Conservation (phyloP, 306 rosid species). For the Fragaria iinumae region DNA sequence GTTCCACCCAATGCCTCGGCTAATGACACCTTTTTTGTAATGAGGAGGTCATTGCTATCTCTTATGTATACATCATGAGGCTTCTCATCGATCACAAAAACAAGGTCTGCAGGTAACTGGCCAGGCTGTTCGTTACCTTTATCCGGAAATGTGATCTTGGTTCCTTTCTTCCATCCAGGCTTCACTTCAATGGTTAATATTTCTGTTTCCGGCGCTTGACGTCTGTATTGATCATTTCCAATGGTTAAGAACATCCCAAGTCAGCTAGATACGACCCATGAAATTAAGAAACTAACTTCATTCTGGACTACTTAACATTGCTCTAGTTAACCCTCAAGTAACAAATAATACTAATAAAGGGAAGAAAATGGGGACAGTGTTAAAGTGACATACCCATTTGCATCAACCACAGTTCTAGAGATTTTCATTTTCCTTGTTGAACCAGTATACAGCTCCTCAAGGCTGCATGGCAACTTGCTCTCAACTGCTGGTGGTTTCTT, state of each 20-base stretch:
- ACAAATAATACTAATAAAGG: not conserved
- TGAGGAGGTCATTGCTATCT: conserved; percentile 75
- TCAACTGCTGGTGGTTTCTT: conserved; percentile 86
- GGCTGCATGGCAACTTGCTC: conserved; percentile 76
- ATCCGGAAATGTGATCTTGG: conserved; percentile 88
- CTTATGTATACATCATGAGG: conserved; percentile 68
- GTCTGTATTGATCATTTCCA: conserved; percentile 33
- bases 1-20: conserved; percentile 93
- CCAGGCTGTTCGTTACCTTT: conserved; percentile 84
- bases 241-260: not conserved
- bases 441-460: conserved; percentile 81
- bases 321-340: not conserved
- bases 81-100: conserved; percentile 91
- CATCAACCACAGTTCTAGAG: conserved; percentile 62
- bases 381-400: conserved; percentile 50
- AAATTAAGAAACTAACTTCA: not conserved
- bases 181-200: conserved; percentile 77
- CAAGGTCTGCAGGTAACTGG: conserved; percentile 79
- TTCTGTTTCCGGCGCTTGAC: conserved; percentile 61
- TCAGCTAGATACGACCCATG: not conserved
- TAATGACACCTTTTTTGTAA: conserved; percentile 60
- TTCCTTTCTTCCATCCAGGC: conserved; percentile 98
- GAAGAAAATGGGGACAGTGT: not conserved
- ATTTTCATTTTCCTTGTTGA: conserved; percentile 98
- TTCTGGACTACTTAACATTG: not conserved